A percentile compares a stretch with the other conserved stretches of the same genome.
Conservation (phyloP, 2,329 filamentous ascomycete genomes). For the Paraphoma chrysanthemicola region DNA sequence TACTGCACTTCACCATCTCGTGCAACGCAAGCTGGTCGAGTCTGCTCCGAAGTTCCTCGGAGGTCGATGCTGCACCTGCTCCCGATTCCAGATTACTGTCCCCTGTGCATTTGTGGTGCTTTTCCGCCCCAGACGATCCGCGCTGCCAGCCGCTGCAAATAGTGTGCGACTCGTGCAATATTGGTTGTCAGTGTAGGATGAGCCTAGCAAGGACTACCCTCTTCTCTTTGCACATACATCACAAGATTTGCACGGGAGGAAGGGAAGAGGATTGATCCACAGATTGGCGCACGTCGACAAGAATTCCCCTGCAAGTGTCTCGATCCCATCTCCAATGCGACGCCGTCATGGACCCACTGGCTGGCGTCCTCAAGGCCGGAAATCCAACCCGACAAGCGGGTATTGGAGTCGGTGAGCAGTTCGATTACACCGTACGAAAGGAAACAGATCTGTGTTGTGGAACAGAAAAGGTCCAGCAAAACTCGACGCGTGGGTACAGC, state of each 20-base stretch:
- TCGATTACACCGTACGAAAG: constrained; percentile 4
- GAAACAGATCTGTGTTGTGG: constrained; percentile 22
- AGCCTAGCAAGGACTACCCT: constrained; percentile 24
- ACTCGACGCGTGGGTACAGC: constrained; percentile 24
- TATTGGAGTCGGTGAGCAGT: constrained; percentile 35
- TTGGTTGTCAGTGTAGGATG: constrained; percentile 10
- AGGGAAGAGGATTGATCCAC: constrained; percentile 20
- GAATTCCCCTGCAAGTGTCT: constrained; percentile 26
- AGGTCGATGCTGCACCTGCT: constrained; percentile 17
- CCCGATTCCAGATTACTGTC: constrained; percentile 18
- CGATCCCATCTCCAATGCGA: constrained; percentile 5
- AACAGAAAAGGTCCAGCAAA: constrained; percentile 37
- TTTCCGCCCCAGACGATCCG: constrained; percentile 11
- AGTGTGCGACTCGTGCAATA: constrained; percentile 19
- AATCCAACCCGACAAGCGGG: constrained; percentile 25
- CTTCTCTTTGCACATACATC: constrained; percentile 8
- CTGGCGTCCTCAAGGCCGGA: constrained; percentile 3
- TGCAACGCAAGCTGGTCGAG: constrained; percentile 12
- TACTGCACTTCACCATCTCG: constrained; percentile 5
- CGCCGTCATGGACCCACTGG: constrained; percentile 10
- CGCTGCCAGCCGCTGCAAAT: not conserved
- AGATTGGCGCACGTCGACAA: constrained; percentile 16
- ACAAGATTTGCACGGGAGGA: constrained; percentile 31
- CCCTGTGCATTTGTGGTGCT: constrained; percentile 14
- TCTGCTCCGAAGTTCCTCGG: constrained; percentile 21